Conservation (phyloP, 208 protist genomes). For the Leishmania amazonensis region DNA sequence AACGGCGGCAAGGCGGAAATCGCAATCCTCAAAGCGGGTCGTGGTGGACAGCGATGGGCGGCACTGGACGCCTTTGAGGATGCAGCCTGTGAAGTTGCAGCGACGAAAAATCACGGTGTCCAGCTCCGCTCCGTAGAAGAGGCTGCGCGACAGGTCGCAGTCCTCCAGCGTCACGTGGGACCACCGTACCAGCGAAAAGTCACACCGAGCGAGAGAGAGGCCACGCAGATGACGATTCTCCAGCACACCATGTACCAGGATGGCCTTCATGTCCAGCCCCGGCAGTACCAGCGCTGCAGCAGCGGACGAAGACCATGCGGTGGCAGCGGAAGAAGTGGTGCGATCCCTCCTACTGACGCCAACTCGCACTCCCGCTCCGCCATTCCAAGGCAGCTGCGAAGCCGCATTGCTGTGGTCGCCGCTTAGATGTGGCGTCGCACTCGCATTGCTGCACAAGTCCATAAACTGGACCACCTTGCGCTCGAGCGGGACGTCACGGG, state of each 20-base stretch:
- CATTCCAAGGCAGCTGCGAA: background rate
- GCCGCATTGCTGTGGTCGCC: background rate
- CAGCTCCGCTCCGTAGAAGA: slow-evolving; percentile 54
- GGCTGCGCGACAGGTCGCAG: slow-evolving; percentile 59
- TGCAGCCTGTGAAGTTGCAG: slow-evolving; percentile 61
- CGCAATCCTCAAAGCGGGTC: slow-evolving; percentile 57
- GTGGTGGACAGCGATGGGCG: background rate
- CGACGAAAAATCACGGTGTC: slow-evolving; percentile 46
- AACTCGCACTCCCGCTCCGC: background rate
- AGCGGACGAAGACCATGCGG: slow-evolving; percentile 14
- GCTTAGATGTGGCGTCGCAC: background rate
- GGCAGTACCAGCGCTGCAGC: slow-evolving; percentile 49
- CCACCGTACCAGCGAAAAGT: slow-evolving; percentile 63
- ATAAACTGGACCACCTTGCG: slow-evolving; percentile 28
- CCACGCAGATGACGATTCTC: slow-evolving; percentile 29
- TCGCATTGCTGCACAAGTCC: slow-evolving; percentile 4
- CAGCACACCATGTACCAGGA: slow-evolving; percentile 46
- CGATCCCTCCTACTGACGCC: background rate
- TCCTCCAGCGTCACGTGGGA: slow-evolving; percentile 31
- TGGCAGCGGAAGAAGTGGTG: background rate
- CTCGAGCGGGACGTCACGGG: slow-evolving; percentile 19
- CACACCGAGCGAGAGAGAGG: slow-evolving; percentile 47
- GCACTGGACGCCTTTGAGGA: slow-evolving; percentile 46
- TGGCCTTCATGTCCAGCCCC: slow-evolving; percentile 68
- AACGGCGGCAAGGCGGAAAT: slow-evolving; percentile 56